Base-by-base conservation (phyloP, 73 alveolate genomes). In the Blepharisma stoltei region DNA sequence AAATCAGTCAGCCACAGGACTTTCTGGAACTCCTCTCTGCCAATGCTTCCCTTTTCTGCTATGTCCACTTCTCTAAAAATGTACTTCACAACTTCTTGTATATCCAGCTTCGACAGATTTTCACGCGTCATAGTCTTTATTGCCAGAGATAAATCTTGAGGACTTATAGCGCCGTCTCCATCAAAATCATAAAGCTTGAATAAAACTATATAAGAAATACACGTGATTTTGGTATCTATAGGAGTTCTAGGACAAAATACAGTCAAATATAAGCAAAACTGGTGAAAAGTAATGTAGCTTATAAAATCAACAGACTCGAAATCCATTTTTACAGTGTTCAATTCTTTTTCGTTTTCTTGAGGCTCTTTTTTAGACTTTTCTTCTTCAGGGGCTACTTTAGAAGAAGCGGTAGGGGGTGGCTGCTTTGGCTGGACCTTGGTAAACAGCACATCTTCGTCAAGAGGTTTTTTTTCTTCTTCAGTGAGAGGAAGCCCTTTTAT, bases 201-300 rank as follows among this genome's bases (percentile, higher is more conserved):
- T 18, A 60, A 38, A 60, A 60, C 73, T 60, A 25, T 9, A 18
- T 60, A 60, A 18, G 2, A 18, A 18, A 1, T 60, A 60, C 73
- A 60, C 2, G 14, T 60, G 73, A 60, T 9, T 60, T 60, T 60
- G 14, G 46, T 9, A 60, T 60, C 73, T 14, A 14, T 60, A 18
- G 73, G 14, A n/a, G 73, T 38, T 60, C 73, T 60, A 20, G 73
- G 73, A 5, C 73, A 14, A 25, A 60, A 60, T 14, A 60, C 73
- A n/a, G 49, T 38, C 14, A 60, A 25, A 60, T 60, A 60, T 25
- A 14, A 38, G 46, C 73, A 60, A 60, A 60, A 60, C 46, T 18
- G 45, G 11, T 11, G 14, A 60, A 60, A 60, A 25, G 14, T 1
- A 20, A 60, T 60, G 23, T 60, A 60, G 18, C 46, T n/a, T 8